Conservation (phyloP, 345 rosid genomes). For the Dimocarpus longan region DNA sequence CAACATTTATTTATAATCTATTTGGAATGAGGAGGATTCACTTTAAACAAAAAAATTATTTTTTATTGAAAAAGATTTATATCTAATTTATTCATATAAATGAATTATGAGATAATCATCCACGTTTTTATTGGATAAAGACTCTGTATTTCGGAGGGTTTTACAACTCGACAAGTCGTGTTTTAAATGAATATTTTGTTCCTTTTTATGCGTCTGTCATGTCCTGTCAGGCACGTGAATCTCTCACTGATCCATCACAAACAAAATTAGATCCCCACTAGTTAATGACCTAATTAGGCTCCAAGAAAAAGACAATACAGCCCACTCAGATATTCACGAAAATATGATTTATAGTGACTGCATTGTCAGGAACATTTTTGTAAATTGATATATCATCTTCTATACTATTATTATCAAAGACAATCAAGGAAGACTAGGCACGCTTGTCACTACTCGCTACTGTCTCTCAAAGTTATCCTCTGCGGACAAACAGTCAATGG, state of each 20-base stretch:
- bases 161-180: too few species aligned
- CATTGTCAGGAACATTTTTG: not conserved
- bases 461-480: not conserved
- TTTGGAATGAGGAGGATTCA: too few species aligned
- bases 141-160: too few species aligned
- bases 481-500: conserved; percentile 10
- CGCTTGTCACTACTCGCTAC: not conserved
- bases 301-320: not conserved
- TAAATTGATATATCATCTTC: not conserved
- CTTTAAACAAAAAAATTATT: too few species aligned
- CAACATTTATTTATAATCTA: too few species aligned
- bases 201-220: not conserved
- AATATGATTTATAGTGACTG: not conserved
- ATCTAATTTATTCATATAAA: too few species aligned
- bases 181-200: not conserved
- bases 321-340: not conserved
- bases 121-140: too few species aligned
- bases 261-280: not conserved
- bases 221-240: too few species aligned
- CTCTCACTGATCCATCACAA: too few species aligned
- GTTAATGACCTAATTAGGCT: not conserved
- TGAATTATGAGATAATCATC: too few species aligned
- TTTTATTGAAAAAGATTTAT: too few species aligned
- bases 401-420: not conserved
- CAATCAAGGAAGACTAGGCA: not conserved